Evolutionary conservation across 441 rosid genomes (phyloP).

Genomic region (Croton setiger): DNA sequence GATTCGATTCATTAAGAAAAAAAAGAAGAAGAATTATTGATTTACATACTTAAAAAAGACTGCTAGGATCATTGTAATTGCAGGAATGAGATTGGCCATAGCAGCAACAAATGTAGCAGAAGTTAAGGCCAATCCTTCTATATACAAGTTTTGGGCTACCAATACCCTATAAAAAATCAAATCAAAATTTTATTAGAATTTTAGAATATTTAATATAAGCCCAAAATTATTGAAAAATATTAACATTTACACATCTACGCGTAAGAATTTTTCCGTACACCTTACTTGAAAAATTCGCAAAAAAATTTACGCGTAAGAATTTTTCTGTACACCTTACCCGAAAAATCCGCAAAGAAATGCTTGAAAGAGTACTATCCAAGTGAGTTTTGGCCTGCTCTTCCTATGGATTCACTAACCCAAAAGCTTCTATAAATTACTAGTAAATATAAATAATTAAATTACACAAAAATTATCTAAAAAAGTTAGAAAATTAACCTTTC

Average conservation of each 20-base stretch:
- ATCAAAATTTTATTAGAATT: too few relatives aligned
- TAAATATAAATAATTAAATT: too few relatives aligned
- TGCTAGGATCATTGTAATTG: conserved; percentile 45
- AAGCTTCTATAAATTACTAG: neutral
- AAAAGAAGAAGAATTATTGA: too few relatives aligned
- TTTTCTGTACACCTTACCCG: too few relatives aligned
- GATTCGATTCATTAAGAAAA: neutral
- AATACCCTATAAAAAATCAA: conserved; percentile 27
- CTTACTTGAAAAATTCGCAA: too few relatives aligned
- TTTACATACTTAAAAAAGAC: conserved; percentile 32
- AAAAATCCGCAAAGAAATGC: conserved; percentile 17
- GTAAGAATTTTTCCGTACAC: too few relatives aligned
- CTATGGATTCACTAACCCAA: neutral
- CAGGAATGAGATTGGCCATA: conserved; percentile 39
- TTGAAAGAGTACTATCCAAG: conserved; percentile 3
- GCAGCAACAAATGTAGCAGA: conserved; percentile 60
- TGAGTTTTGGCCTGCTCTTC: conserved; percentile 18
- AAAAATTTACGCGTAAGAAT: too few relatives aligned
- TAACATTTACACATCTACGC: too few relatives aligned
- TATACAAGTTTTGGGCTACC: conserved; percentile 34
- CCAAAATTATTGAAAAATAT: too few relatives aligned
- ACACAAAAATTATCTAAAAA: too few relatives aligned
- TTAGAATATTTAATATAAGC: too few relatives aligned
- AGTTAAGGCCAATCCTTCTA: conserved; percentile 44
- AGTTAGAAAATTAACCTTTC: too few relatives aligned